Evolutionary conservation across 2,329 filamentous ascomycete species (phyloP), one percentile per base, ranked within the genome.

Genomic region (Stemphylium beticola): DNA sequence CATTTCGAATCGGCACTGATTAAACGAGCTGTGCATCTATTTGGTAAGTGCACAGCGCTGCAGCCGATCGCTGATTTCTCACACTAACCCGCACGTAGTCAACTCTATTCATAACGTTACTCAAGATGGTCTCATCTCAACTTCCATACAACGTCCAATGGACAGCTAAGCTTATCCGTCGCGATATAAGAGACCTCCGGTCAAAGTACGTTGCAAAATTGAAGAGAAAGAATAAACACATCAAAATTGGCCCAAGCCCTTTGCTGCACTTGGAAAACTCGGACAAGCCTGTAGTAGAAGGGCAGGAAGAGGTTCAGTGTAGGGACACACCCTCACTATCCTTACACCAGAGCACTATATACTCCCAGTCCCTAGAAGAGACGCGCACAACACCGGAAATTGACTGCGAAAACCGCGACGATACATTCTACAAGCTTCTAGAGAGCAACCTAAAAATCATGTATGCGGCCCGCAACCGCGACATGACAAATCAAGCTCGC

Each of bases 171-270:
- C 61, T 67, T 6, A 58, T 69, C 17, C 49, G 43, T 14, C 66
- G 62, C 60, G 65, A 69, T 37, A 8, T 66, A 41, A 63, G 53
- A 44, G 17, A 43, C 3, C 10, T 67, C 11, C 46, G 53, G 20
- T 34, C 47, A 17, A 52, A 52, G 22, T 47, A 4, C 37, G 51
- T 41, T 9, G 40, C 20, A 15, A 55, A 38, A 29, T 1, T 49
- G 12, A 56, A 59, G 38, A 15, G 40, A 4, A 58, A 53, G 34
- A 24, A 24, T 7, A 24, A 24, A 24, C 8, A 4, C 6, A 7
- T 24, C 22, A 24, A 24, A 24, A 7, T 24, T 7, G 22, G 8
- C 4, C 18, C 10, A 12, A 42, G 14, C 4, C 18, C 17, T 4
- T 9, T 1, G 15, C 20, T 2, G 38, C 10, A 17, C 20, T 33